Conservation (phyloP, 805 yeast species). For the Crinitomyces ghanaensis region DNA sequence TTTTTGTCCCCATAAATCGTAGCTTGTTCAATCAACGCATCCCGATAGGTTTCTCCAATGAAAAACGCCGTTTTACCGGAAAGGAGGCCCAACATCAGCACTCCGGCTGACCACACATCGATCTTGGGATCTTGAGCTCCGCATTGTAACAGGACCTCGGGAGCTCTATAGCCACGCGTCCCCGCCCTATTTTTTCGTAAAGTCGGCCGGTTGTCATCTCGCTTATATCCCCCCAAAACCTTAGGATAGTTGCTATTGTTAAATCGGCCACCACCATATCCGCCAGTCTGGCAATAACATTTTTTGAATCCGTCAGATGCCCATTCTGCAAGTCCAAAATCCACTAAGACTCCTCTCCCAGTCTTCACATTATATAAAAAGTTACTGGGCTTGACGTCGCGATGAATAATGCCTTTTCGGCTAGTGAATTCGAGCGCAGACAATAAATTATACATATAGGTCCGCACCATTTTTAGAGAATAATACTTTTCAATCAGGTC, state of each 20-base stretch:
- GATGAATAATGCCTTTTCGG: constrained; percentile 65
- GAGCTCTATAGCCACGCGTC: constrained; percentile 89
- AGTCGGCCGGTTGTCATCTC: constrained; percentile 78
- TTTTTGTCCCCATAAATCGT: constrained; percentile 65
- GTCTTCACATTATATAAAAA: constrained; percentile 56
- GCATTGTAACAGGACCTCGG: constrained; percentile 83
- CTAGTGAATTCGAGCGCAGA: constrained; percentile 71
- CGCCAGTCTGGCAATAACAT: constrained; percentile 12
- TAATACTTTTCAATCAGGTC: constrained; percentile 63
- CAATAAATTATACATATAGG: constrained; percentile 69
- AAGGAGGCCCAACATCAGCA: constrained; percentile 67
- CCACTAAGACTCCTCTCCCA: constrained; percentile 72
- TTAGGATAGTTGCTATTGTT: constrained; percentile 9
- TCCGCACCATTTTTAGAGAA: constrained; percentile 67
- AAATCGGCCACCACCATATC: no score
- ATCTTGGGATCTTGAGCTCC: constrained; percentile 69
- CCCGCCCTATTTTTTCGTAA: constrained; percentile 96
- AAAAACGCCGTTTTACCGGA: constrained; percentile 83
- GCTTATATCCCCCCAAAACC: constrained; percentile 54
- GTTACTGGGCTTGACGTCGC: constrained; percentile 86
- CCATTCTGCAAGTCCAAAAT: constrained; percentile 83
- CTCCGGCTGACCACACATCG: constrained; percentile 91
- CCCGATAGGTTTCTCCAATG: constrained; percentile 87
- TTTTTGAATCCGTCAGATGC: constrained; percentile 7
- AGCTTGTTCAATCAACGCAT: constrained; percentile 78